A percentile compares a stretch with the other conserved stretches of the same genome.
Evolutionary conservation across 75 land plant genomes (phyloP).

Genomic region (Cryptomeria japonica): DNA sequence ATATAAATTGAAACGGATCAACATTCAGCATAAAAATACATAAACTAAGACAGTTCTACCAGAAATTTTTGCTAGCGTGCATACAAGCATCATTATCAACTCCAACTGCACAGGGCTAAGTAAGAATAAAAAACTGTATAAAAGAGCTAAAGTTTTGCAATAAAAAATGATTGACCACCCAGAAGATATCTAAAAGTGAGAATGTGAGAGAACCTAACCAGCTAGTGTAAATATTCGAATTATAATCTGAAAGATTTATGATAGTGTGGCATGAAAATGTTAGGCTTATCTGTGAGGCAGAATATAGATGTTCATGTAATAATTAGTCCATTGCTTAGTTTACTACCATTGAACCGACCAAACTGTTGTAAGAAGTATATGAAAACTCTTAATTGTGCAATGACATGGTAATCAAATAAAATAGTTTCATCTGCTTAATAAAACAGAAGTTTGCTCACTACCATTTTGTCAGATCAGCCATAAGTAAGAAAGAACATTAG

Average conservation of each 20-base stretch:
- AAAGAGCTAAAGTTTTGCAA: neutral
- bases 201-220: neutral
- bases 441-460: no score
- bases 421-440: neutral
- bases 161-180: neutral
- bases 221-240: neutral
- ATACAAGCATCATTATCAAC: neutral
- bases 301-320: neutral
- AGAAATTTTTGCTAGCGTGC: neutral
- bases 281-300: neutral
- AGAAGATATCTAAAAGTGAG: neutral
- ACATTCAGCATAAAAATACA: neutral
- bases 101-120: neutral
- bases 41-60: neutral
- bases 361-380: neutral
- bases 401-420: neutral
- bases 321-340: neutral
- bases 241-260: neutral
- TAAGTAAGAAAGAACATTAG: neutral
- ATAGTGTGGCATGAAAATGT: neutral
- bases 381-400: neutral
- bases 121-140: neutral
- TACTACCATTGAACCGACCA: neutral
- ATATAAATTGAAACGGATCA: neutral
- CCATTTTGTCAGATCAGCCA: no score